Evolutionary conservation across 2,329 filamentous ascomycete species (phyloP), one percentile per base, ranked within the genome.

Genomic region (Trichoderma sp.): DNA sequence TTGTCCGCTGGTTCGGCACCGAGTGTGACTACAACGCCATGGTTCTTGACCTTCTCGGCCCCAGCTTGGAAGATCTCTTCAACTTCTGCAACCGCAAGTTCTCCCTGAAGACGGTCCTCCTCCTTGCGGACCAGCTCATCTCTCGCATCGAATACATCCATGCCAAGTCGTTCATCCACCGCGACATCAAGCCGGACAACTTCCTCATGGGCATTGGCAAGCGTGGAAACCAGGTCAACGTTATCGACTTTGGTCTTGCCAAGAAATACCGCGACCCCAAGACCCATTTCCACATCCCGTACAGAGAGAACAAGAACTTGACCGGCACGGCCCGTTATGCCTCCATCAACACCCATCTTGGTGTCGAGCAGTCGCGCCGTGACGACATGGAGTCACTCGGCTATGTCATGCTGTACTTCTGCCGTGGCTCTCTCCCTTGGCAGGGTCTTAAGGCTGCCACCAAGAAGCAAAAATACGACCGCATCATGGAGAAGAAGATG

Each of bases 401-500:
- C 74, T 98, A 99, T 74, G 95, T 99, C 75, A 98, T 99, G 93
- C 90, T 99, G 69, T 99, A 99, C 86, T 99, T 99, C 84, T 98
- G 94, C 85, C 94, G 95, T 80, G 95, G 95, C 69, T 97, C 93
- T 69, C 92, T 99, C 65, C 95, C 95, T 68, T 99, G 95, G 95
- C 95, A 99, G 83, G 95, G 95, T 65, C 85, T 97, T 63, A 97
- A 97, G 88, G 94, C 94, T 82, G 94, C 94, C 72, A 97, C 93
- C 71, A 97, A 97, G 89, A 97, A 97, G 89, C 94, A 98, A 84
- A 99, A 99, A 85, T 98, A 99, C 78, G 95, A 99, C 82, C 89
- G 94, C 70, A 99, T 99, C 82, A 98, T 98, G 94, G 95, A 99
- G 86, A 99, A 99, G 90, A 99, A 99, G 92, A 98, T 98, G 95